A percentile compares a stretch with the other conserved stretches of the same genome.
Evolutionary conservation across 495 filamentous ascomycete genomes (phyloP).

Genomic region (Echria macrotheca): DNA sequence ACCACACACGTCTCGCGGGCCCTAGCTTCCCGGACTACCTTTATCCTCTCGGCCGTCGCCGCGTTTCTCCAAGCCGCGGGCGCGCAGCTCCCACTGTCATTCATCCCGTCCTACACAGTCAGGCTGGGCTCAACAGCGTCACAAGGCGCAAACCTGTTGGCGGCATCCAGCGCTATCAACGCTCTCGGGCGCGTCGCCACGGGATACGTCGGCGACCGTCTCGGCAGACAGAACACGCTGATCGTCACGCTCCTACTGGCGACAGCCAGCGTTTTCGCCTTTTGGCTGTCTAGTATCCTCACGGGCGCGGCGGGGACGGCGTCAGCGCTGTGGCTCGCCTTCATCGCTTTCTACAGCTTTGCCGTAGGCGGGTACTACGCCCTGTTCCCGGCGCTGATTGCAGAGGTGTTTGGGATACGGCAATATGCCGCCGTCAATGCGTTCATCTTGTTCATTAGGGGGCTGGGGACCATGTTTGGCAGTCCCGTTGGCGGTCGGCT

Average conservation of each 20-base stretch:
- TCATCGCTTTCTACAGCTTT: slow-evolving; percentile 49
- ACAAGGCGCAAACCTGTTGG: slow-evolving; percentile 45
- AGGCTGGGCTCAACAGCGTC: slow-evolving; percentile 35
- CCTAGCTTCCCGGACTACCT: slow-evolving; percentile 34
- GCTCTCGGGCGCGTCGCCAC: slow-evolving; percentile 46
- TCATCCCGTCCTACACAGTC: slow-evolving; percentile 42
- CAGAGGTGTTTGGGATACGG: slow-evolving; percentile 54
- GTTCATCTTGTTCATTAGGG: slow-evolving; percentile 52
- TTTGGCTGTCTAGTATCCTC: slow-evolving; percentile 43
- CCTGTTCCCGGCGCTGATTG: slow-evolving; percentile 44
- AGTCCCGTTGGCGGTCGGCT: slow-evolving; percentile 45
- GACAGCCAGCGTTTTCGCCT: slow-evolving; percentile 40
- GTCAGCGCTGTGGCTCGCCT: slow-evolving; percentile 42
- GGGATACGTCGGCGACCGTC: slow-evolving; percentile 44
- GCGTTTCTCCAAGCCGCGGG: slow-evolving; percentile 43
- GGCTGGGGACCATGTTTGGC: slow-evolving; percentile 49
- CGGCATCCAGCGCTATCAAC: slow-evolving; percentile 51
- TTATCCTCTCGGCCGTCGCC: slow-evolving; percentile 38
- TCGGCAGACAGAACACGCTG: slow-evolving; percentile 51
- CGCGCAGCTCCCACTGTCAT: slow-evolving; percentile 40
- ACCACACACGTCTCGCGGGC: slow-evolving; percentile 38
- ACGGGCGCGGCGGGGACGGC: neutral
- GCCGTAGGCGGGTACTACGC: slow-evolving; percentile 46
- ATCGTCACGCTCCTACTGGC: slow-evolving; percentile 44
- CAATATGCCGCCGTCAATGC: slow-evolving; percentile 55